Evolutionary conservation across 345 rosid species (phyloP).

Genomic region (Hirschfeldia incana): DNA sequence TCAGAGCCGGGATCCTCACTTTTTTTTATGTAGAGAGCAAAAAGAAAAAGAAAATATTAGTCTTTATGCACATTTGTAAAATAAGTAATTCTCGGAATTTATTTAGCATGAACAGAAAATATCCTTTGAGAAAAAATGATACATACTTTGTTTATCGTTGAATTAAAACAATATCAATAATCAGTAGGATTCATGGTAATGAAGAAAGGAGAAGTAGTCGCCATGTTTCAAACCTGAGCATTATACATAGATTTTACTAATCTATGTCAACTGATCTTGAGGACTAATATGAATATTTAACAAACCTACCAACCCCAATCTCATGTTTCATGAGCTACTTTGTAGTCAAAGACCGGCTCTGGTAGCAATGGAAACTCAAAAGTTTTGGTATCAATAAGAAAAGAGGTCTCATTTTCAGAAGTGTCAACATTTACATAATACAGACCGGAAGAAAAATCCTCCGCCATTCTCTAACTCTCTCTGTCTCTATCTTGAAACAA

Average conservation of each 20-base stretch:
- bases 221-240: background rate
- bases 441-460: slow-evolving; percentile 3
- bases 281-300: background rate
- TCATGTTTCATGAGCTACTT: background rate
- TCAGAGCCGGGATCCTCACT: too few species aligned
- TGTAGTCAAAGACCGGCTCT: background rate
- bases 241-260: background rate
- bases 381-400: background rate
- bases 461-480: slow-evolving; percentile 12
- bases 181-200: background rate
- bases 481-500: slow-evolving; percentile 1
- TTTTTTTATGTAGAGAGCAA: too few species aligned
- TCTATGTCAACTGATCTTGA: background rate
- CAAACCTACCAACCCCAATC: background rate
- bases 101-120: background rate
- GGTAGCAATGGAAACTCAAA: background rate
- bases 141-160: background rate
- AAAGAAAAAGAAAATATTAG: too few species aligned
- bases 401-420: background rate
- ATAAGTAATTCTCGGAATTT: background rate
- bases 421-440: slow-evolving; percentile 5
- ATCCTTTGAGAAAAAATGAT: background rate
- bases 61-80: background rate
- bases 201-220: background rate
- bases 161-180: background rate